Evolutionary conservation across 1,284 basidiomycete genomes (phyloP).

Genomic region (Cryptococcus neoformans): DNA sequence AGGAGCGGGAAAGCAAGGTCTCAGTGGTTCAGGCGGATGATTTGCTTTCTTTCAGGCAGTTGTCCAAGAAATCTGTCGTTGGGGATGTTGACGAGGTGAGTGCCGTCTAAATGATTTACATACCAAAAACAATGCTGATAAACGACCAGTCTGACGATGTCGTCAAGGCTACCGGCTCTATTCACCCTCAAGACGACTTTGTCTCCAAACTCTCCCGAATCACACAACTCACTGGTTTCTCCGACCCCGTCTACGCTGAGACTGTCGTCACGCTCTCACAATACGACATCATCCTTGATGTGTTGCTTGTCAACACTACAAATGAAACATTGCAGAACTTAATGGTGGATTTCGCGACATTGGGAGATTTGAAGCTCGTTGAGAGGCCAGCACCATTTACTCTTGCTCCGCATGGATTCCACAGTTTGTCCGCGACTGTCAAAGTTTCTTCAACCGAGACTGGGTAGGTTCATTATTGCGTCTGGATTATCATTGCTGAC

Average conservation of each 20-base stretch:
- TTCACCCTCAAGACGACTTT: constrained; percentile 87
- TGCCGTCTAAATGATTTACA: constrained; percentile 13
- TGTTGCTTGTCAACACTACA: constrained; percentile 96
- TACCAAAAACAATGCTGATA: constrained; percentile 60
- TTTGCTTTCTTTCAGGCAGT: constrained; percentile 86
- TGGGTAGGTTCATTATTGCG: constrained; percentile 50
- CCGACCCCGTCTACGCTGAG: constrained; percentile 97
- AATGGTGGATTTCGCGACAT: constrained; percentile 94
- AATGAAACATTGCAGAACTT: constrained; percentile 93
- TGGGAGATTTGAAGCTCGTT: constrained; percentile 96
- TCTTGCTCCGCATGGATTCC: constrained; percentile 94
- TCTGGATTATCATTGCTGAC: background rate
- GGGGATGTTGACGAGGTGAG: constrained; percentile 75
- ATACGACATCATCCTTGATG: constrained; percentile 95
- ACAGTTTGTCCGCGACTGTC: constrained; percentile 98
- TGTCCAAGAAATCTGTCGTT: constrained; percentile 82
- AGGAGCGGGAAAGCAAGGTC: constrained; percentile 71
- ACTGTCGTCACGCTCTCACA: constrained; percentile 98
- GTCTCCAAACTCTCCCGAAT: constrained; percentile 94
- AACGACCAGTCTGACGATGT: constrained; percentile 60
- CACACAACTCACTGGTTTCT: constrained; percentile 96
- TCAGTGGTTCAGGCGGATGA: constrained; percentile 88
- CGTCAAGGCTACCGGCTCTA: constrained; percentile 81
- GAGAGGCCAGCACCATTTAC: constrained; percentile 92
- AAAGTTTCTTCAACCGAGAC: constrained; percentile 98